Base-by-base conservation (phyloP, 257 asterid genomes). In the Jaltomata sinuosa region DNA sequence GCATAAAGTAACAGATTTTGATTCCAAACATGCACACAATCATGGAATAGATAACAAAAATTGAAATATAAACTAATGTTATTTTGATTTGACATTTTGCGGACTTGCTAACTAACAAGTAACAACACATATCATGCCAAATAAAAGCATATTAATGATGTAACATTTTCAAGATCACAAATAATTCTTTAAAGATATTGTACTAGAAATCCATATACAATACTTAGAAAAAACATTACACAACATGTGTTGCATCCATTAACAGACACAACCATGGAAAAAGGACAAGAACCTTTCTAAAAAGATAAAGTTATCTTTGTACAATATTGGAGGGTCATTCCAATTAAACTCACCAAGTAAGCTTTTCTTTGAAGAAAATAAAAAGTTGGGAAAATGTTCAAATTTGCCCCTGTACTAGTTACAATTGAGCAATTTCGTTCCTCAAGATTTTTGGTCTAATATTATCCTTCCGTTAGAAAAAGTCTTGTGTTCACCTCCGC, bases 261-360 rank as follows among this genome's bases (percentile, higher is more conserved):
- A 82, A 22, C 19, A 84, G 85, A 80, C 49, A 84, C 90, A 89
- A 64, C 90, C 98, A 94, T 94, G 96, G 85, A 93, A 93, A 92
- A 83, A 67, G 52, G 72, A 59, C 27, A 89, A 64, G 69, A 42
- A 82, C 8, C 81, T 84, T 86, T 84, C 84, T 25, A 47, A 80
- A 86, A 79, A 32, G 76, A 87, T 82, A 83, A 83, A 31, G 49
- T 80, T 80, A 79, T 87, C 62, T 78, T 80, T 84, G 84, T 79
- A 77, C 86, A 32, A 18, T 32, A 79, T 84, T 83, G 84, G 85
- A 40, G 34, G 31, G 62, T 83, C 79, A 52, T 82, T 61, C 61
- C 79, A 29, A 47, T 36, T 53, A 78, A 53, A 83, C 74, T 53
- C 68, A 81, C 49, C 84, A 15, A 50, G 15, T 67, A 32, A 67